Evolutionary conservation across 2,329 filamentous ascomycete genomes (phyloP).

Genomic region (Ophiostoma himal-ulmi): DNA sequence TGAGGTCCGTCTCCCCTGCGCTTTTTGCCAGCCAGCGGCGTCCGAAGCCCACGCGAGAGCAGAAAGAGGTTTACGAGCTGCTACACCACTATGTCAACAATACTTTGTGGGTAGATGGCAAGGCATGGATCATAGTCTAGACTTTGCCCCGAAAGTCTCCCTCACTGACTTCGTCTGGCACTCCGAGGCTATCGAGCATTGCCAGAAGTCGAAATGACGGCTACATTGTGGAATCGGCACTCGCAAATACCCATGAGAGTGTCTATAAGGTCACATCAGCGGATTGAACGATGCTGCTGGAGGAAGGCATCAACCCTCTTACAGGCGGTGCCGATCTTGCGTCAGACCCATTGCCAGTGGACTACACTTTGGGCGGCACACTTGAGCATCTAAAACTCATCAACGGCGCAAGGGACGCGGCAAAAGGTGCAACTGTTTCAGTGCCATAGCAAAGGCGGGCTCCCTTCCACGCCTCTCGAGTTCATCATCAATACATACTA

Average conservation of each 20-base stretch:
- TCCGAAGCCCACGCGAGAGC: neutral
- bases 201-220: neutral
- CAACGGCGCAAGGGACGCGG: constrained; percentile 16
- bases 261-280: neutral
- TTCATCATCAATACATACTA: constrained; percentile 23
- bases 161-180: neutral
- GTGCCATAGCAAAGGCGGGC: constrained; percentile 14
- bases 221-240: neutral
- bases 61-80: neutral
- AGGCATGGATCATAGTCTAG: neutral
- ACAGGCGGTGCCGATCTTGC: neutral
- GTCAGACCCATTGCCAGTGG: neutral
- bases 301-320: neutral
- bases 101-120: neutral
- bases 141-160: neutral
- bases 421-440: constrained; percentile 25
- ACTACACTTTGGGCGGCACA: neutral
- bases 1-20: neutral
- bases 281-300: neutral
- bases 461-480: constrained; percentile 19
- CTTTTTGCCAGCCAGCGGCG: neutral
- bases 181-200: neutral
- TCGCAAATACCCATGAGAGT: neutral
- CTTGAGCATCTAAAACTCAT: constrained; percentile 7
- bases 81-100: neutral